Base-by-base conservation (phyloP, 345 rosid genomes). In the Rhodamnia rubescens region DNA sequence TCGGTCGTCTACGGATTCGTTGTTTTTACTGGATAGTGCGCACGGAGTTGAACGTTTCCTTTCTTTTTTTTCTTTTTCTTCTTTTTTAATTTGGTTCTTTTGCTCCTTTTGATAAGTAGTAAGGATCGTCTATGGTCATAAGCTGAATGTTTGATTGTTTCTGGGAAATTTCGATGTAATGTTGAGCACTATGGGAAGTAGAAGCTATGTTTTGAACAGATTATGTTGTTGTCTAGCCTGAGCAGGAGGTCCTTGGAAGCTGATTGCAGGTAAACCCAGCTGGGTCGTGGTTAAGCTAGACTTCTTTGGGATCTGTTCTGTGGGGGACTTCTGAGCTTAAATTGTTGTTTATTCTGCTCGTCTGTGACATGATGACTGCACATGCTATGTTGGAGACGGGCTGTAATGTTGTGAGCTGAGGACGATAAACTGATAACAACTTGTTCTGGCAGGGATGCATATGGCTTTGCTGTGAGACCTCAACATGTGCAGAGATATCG, bases 381-480 rank as follows among this genome's bases (percentile, higher is more conserved):
- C 47, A 13, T 74, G 78, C 81, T 54, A 53, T 15, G 32, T 18
- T 51, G 26, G 58, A 50, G 42, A 27, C 11, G 21, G 83, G 83
- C 56, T 51, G 54, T 50, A 3, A 12, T 52, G 53, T n/a, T 50
- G 54, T 81, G 32, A 53, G 42, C 26, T 40, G 42, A 32, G 81
- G 81, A 22, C 26, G 11, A 32, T 74, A 8, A 84, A 59, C 54
- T 87, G 54, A 61, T 84, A 32, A 40, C 53, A 57, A 84, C 56
- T 74, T 55, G 54, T 87, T 24, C 89, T 85, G 80, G 85, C 95
- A 98, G 99, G 96, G 99, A 98, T 92, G 95, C 98, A 1, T 98
- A 98, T 90, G 99, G 99, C 87, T 98, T 98, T 91, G 93, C 97
- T 29, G 99, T 98, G 85, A 95, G 99, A 89, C 99, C 99, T 74